Percentiles rank a stretch among this genome's conserved stretches.
phyloP scores from a whole-genome alignment of 768 basidiomycete genomes.

The Postia placenta region DNA sequence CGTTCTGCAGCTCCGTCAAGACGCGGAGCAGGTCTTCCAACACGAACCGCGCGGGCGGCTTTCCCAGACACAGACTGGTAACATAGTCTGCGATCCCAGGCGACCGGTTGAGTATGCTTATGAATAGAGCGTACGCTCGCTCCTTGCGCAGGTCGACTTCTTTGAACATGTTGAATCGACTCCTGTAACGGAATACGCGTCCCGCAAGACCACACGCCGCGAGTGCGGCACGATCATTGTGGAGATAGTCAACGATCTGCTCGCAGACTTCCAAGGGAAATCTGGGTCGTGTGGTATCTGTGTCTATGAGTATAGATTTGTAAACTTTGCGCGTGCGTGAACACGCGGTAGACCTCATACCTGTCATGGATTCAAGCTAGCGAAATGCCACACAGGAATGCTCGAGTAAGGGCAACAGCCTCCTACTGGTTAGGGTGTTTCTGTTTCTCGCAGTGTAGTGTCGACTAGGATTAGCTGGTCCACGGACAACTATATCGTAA shows the following conservation, averaged over 20 bases:
- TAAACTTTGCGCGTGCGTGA: too few species aligned
- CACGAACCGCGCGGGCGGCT: too few species aligned
- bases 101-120: not conserved
- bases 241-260: not conserved
- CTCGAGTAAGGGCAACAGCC: too few species aligned
- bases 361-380: too few species aligned
- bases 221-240: not conserved
- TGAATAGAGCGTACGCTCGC: not conserved
- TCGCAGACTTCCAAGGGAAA: not conserved
- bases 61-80: not conserved
- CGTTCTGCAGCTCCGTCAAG: not conserved
- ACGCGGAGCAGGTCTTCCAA: not conserved
- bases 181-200: not conserved
- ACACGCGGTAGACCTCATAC: too few species aligned
- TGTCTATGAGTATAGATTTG: too few species aligned
- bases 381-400: too few species aligned
- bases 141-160: not conserved
- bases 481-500: too few species aligned
- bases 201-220: not conserved
- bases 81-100: not conserved
- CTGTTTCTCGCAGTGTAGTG: too few species aligned
- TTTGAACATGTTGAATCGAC: not conserved
- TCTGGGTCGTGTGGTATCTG: not conserved
- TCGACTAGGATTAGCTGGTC: too few species aligned
- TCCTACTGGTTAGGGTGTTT: too few species aligned